Conservation (phyloP, 257 asterid genomes). For the Thymus mandschuricus region DNA sequence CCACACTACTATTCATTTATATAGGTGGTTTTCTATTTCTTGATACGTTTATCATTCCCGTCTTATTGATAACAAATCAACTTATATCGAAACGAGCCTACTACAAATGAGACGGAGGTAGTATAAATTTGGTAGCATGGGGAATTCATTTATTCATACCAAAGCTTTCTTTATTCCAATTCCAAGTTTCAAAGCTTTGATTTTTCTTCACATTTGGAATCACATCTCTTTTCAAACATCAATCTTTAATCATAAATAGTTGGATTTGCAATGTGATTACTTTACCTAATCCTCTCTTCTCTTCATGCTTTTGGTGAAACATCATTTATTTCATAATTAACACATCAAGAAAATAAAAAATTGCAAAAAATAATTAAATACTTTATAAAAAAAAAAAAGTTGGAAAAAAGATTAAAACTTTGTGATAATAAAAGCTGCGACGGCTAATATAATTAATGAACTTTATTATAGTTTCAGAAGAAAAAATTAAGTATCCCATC, state of each 20-base stretch:
- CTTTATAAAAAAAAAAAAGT: not conserved
- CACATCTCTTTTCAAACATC: not conserved
- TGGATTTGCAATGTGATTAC: constrained; percentile 41
- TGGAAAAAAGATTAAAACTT: not conserved
- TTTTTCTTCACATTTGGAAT: not conserved
- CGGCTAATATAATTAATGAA: constrained; percentile 21
- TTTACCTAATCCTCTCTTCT: constrained; percentile 55
- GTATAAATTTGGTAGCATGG: too few species aligned
- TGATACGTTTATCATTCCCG: too few species aligned
- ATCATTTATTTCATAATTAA: not conserved
- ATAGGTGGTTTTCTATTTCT: too few species aligned
- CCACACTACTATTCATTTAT: too few species aligned
- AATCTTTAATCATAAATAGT: not conserved
- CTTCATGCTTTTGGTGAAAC: constrained; percentile 35
- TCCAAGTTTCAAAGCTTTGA: constrained; percentile 26
- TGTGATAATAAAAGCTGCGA: constrained; percentile 3
- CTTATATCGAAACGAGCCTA: too few species aligned
- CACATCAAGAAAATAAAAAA: too few species aligned
- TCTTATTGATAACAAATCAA: too few species aligned
- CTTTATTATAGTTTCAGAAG: constrained; percentile 10
- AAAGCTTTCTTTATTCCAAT: constrained; percentile 19
- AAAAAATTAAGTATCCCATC: constrained; percentile 18
- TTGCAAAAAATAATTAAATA: not conserved
- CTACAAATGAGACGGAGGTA: too few species aligned
- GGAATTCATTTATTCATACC: constrained; percentile 8